Base-by-base conservation (phyloP, 495 filamentous ascomycete species). In the Bacidia gigantensis region DNA sequence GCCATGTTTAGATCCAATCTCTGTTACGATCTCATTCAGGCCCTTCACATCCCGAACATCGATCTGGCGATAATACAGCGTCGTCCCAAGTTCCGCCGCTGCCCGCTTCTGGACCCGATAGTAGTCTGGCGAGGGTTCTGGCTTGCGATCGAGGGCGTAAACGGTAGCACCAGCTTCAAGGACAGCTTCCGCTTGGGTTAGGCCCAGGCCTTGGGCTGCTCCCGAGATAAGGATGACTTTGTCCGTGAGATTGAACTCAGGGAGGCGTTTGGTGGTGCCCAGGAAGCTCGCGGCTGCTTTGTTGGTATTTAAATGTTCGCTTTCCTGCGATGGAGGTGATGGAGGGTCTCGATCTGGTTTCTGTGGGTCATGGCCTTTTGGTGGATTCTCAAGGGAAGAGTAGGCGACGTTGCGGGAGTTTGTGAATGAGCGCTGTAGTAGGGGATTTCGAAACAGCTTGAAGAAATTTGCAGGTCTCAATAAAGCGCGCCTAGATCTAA, bases 201-300 rank as follows among this genome's bases (percentile, higher is more conserved):
- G 67, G 45, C 87, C 87, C 17, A 93, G 69, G 0, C 88, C 88
- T 53, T 85, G 79, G 2, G 79, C 88, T 50, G 77, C 88, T 25
- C 88, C 88, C 1, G 84, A 86, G 3, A 95, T 80, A 24, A 85
- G 61, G 32, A 93, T 73, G 7, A 93, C 83, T 60, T 84, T 88
- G 63, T 79, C 80, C 21, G 74, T 73, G 57, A 95, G 75, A 63
- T 73, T 82, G 72, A 93, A 95, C 58, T 93, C 87, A 22, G 84
- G 80, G 51, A 90, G 72, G 41, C 72, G 60, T 42, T 68, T 62
- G n/a, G 60, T 58, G 7, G 60, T 60, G 2, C 55, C 60, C 2
- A 62, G 57, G 18, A 53, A 60, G 35, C 29, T 56, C 32, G 51
- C 54, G 18, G 56, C 48, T 23, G 50, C 51, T 18, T 43, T 43